phyloP scores from a whole-genome alignment of 2,329 filamentous ascomycete species.

The Alternaria incomplexa region DNA sequence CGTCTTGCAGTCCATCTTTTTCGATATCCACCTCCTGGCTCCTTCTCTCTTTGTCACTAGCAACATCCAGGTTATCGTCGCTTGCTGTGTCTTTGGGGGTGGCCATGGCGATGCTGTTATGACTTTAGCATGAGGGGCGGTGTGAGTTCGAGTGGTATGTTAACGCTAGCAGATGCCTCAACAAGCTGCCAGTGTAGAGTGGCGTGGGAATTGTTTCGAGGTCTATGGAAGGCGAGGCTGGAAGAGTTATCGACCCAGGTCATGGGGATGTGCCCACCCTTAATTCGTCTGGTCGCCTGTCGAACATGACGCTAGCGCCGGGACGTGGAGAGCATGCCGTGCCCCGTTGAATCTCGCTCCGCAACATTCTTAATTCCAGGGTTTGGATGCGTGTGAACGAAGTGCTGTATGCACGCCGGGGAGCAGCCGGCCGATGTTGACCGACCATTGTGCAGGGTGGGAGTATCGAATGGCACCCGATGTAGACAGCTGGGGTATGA shows the following conservation, averaged over 20 bases:
- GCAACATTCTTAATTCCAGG: not conserved
- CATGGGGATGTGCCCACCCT: slow-evolving; percentile 2
- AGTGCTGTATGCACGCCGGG: not conserved
- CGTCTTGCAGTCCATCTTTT: slow-evolving; percentile 10
- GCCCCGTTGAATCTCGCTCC: not conserved
- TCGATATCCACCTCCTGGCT: slow-evolving; percentile 20
- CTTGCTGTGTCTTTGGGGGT: not conserved
- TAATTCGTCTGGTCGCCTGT: slow-evolving; percentile 4
- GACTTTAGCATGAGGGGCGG: not conserved
- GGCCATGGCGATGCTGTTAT: not conserved
- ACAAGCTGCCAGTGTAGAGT: not conserved
- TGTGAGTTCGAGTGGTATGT: not conserved
- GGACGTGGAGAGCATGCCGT: slow-evolving; percentile 4
- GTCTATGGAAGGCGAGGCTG: not conserved
- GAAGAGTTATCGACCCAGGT: not conserved
- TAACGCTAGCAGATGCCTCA: not conserved
- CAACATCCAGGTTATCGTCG: not conserved
- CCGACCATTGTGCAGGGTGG: not conserved
- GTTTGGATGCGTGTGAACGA: not conserved
- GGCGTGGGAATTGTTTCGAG: not conserved
- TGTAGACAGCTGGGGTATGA: not conserved
- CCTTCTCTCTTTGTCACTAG: not conserved
- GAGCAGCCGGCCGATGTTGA: not conserved
- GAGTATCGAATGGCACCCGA: not conserved
- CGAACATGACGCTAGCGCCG: slow-evolving; percentile 7